Evolutionary conservation across 1,284 basidiomycete genomes (phyloP).

Genomic region (Naganishia sp.): DNA sequence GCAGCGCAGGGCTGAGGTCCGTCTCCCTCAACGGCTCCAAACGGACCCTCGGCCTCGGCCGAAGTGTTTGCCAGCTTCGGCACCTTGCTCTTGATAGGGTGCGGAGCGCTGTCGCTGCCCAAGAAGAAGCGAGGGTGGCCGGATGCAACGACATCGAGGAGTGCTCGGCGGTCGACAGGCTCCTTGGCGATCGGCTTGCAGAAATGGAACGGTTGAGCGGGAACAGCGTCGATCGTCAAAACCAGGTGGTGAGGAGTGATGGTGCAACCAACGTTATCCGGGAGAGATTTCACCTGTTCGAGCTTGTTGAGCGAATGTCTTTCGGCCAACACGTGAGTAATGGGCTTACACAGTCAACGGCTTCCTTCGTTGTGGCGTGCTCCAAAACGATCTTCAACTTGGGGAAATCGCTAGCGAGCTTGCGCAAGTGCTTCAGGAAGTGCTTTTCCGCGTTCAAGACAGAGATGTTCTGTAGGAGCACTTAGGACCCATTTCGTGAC

Average conservation of each 20-base stretch:
- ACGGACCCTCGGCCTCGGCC: constrained; percentile 15
- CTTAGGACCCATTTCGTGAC: not conserved
- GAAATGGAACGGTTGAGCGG: constrained; percentile 92
- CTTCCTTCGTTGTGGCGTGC: constrained; percentile 95
- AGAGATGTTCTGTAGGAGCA: constrained; percentile 72
- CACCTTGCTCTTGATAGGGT: constrained; percentile 76
- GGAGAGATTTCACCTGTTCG: constrained; percentile 67
- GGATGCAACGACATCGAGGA: constrained; percentile 76
- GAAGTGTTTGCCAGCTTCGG: constrained; percentile 53
- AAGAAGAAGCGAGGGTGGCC: constrained; percentile 96
- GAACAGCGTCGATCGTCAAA: constrained; percentile 95
- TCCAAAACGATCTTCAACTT: constrained; percentile 93
- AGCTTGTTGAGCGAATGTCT: not conserved
- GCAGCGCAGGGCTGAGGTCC: constrained; percentile 75
- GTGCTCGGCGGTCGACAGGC: constrained; percentile 83
- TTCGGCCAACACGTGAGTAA: not conserved
- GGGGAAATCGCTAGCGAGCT: constrained; percentile 85
- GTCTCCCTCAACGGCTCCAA: constrained; percentile 27
- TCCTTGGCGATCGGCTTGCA: constrained; percentile 99
- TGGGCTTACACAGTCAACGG: constrained; percentile 71
- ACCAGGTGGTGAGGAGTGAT: constrained; percentile 97
- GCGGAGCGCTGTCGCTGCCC: constrained; percentile 95
- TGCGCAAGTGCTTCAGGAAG: constrained; percentile 85
- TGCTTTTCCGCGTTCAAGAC: constrained; percentile 90
- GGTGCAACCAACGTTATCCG: constrained; percentile 87